Conservation (phyloP, 306 rosid species). For the Rosa multiflora region DNA sequence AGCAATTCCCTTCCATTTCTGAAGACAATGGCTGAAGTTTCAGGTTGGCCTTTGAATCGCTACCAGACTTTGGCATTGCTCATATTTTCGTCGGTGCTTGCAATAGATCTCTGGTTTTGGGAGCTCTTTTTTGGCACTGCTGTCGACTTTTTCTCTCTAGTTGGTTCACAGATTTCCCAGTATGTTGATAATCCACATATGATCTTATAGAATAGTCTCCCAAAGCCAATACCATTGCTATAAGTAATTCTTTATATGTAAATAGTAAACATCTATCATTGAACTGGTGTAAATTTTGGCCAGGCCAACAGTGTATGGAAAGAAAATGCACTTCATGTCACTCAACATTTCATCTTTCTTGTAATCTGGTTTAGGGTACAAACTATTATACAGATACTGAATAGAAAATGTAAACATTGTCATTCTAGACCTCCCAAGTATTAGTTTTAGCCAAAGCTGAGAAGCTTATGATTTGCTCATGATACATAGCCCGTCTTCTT, state of each 20-base stretch:
- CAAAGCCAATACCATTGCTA: not conserved
- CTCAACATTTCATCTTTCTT: not conserved
- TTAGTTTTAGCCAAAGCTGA: not conserved
- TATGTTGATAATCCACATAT: constrained; percentile 46
- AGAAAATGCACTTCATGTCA: not conserved
- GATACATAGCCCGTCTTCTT: not conserved
- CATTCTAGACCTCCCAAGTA: not conserved
- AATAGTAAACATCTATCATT: constrained; percentile 6
- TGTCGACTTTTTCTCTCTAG: constrained; percentile 56
- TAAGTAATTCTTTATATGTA: constrained; percentile 8
- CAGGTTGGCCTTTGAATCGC: constrained; percentile 98
- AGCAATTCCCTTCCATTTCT: constrained; percentile 78
- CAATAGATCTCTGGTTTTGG: constrained; percentile 95
- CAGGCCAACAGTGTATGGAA: not conserved
- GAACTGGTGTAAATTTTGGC: not conserved
- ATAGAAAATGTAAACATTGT: too few species aligned
- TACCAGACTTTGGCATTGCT: constrained; percentile 92
- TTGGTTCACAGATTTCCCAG: constrained; percentile 42
- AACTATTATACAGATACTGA: not conserved
- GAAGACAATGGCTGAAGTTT: constrained; percentile 65
- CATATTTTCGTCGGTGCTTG: constrained; percentile 81
- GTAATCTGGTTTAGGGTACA: not conserved
- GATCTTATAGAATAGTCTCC: constrained; percentile 21
- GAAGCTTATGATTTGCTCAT: not conserved
- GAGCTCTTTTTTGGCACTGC: constrained; percentile 84